Evolutionary conservation across 768 basidiomycete genomes (phyloP), one percentile per base, ranked within the genome.

Genomic region (Pilatotrama ljubarskyi): DNA sequence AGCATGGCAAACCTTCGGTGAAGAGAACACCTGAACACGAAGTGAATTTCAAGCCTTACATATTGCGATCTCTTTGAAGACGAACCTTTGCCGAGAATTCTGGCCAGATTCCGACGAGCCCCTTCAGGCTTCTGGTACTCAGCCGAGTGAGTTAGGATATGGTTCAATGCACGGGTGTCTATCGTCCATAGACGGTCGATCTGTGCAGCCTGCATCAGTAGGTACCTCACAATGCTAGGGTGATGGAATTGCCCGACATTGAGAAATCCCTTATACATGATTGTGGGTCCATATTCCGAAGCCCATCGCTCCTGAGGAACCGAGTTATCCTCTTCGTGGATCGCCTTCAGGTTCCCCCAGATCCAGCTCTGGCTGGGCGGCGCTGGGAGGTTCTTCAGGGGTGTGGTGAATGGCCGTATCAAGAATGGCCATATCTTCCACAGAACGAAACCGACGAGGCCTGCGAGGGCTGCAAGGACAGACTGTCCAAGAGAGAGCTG

Each of bases 141-240:
- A 22, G 80, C 71, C 24, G 74, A 74, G 55, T 87, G 83, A 59
- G 79, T 77, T 13, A 92, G 74, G 50, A 93, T 75, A 63, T 91
- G 84, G 49, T 80, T 79, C 36, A 91, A 37, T 0, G 87, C 89
- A 26, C 82, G 82, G 0, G 82, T 74, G 65, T 91, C 90, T 54
- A 76, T 70, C 0, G 86, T 88, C 68, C 78, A 79, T 10, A 64
- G 38, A 2, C 38, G 29, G 15, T 47, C 24, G 1, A n/a, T 25
- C 65, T 66, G 24, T n/a, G 26, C 8, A 24, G 20, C 15, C 20
- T 11, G 2, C 49, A 18, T 24, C 15, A 18, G 29, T 11, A 44
- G 5, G 26, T 14, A 1, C n/a, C n/a, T 15, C 14, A 47, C 9
- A 35, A 36, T n/a, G n/a, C 24, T 5, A 25, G 17, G 40, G 15